Evolutionary conservation across 768 basidiomycete species (phyloP), one percentile per base, ranked within the genome.

Genomic region (Botryobasidium botryosum): DNA sequence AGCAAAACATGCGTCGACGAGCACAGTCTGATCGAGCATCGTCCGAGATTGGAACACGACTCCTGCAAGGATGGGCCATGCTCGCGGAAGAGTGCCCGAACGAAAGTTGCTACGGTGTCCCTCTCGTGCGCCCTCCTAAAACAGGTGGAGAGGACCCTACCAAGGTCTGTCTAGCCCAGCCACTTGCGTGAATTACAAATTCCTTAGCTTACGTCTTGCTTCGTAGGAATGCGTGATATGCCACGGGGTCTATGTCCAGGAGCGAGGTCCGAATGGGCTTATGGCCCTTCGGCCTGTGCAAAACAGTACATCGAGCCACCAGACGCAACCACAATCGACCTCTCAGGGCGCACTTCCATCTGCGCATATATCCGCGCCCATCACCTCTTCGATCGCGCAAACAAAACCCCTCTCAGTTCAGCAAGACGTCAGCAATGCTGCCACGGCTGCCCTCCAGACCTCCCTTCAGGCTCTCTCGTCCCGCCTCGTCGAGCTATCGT

Each of bases 41-140:
- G 2, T 61, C 75, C 41, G 79, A 80, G 55, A 82, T 90, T 25
- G 87, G 81, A 35, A 77, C 72, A 50, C 70, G 75, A 21, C 64
- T 90, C 48, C 61, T 90, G 37, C 75, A 74, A 53, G 86, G 81
- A 32, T 90, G 83, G 82, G 75, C 86, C 0, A 83, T 90, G 80
- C 66, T 90, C n/a, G 82, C 69, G 20, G 83, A 88, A 29, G 83
- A 86, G 61, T 90, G 87, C 55, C 72, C 74, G 0, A 79, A 72
- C 52, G 51, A 56, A 3, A 57, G 61, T 20, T 90, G 87, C 55
- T 78, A 74, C 59, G 84, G 84, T 10, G 66, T 87, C 5, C 87
- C 86, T n/a, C 72, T 90, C 12, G 78, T 88, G 48, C 66, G 84
- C 40, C 79, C 79, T 31, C 81, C 83, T 4, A 48, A 35, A 21